phyloP scores from a whole-genome alignment of 2,329 filamentous ascomycete species.

The Hymenoscyphus fructigenus region DNA sequence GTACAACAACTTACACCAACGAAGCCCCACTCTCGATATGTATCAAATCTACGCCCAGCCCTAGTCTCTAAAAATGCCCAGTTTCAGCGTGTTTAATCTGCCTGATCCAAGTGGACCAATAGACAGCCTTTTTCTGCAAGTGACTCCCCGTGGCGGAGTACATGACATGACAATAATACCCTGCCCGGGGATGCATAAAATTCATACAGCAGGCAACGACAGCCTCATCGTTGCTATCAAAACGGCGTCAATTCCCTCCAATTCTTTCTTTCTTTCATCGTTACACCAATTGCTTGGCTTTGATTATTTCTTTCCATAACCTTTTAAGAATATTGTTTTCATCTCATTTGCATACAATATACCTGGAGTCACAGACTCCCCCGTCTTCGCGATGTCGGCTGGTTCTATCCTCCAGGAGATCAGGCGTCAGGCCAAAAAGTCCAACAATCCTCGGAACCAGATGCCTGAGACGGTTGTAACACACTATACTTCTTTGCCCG shows the following conservation, averaged over 20 bases:
- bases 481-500: constrained; percentile 39
- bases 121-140: neutral
- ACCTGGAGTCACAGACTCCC: neutral
- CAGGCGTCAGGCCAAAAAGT: neutral
- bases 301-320: neutral
- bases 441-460: neutral
- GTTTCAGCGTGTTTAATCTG: neutral
- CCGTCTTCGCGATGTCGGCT: constrained; percentile 5
- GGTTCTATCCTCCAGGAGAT: constrained; percentile 11
- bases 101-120: neutral
- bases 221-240: neutral
- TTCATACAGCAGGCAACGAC: neutral
- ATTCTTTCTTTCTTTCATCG: no score
- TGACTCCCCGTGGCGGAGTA: neutral
- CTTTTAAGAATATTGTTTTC: neutral
- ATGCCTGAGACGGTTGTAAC: constrained; percentile 17
- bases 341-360: neutral
- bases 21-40: no score
- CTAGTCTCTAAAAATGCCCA: no score
- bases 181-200: neutral
- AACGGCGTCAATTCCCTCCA: no score
- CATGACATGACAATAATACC: neutral
- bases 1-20: no score
- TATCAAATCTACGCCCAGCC: no score
- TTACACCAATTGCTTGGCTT: neutral